Conservation (phyloP, 2,329 filamentous ascomycete genomes). For the Aspergillus sp. region DNA sequence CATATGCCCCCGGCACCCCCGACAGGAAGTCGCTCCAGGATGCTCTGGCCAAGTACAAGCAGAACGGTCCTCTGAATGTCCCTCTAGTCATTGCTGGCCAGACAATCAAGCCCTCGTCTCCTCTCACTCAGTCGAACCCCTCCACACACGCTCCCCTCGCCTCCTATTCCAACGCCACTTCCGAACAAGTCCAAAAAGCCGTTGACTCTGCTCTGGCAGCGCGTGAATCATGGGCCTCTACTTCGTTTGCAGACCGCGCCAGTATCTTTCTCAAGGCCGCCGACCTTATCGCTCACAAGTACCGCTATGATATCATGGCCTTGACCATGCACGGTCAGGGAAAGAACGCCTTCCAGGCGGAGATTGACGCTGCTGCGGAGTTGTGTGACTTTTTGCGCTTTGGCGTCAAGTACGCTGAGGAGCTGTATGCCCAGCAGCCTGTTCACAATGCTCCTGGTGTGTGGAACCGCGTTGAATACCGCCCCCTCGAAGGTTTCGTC, state of each 20-base stretch:
- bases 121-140: constrained; percentile 67
- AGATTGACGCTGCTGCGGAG: constrained; percentile 93
- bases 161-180: constrained; percentile 74
- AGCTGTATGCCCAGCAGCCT: constrained; percentile 83
- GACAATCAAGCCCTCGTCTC: constrained; percentile 40
- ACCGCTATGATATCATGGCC: constrained; percentile 94
- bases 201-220: constrained; percentile 82
- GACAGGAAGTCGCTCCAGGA: constrained; percentile 70
- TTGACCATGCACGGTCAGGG: constrained; percentile 93
- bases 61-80: constrained; percentile 65
- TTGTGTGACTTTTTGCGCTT: constrained; percentile 84
- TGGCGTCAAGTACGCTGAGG: constrained; percentile 88
- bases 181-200: constrained; percentile 67
- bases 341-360: constrained; percentile 98
- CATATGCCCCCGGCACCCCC: constrained; percentile 76
- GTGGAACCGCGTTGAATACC: constrained; percentile 88
- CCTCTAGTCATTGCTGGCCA: constrained; percentile 80
- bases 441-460: constrained; percentile 73
- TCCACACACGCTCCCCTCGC: constrained; percentile 74
- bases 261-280: constrained; percentile 94
- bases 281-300: constrained; percentile 83
- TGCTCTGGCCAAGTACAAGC: constrained; percentile 64
- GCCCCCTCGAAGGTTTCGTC: constrained; percentile 88
- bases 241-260: constrained; percentile 85
- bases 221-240: constrained; percentile 74